Evolutionary conservation across 306 rosid genomes (phyloP).

Genomic region (Acacia acuminata): DNA sequence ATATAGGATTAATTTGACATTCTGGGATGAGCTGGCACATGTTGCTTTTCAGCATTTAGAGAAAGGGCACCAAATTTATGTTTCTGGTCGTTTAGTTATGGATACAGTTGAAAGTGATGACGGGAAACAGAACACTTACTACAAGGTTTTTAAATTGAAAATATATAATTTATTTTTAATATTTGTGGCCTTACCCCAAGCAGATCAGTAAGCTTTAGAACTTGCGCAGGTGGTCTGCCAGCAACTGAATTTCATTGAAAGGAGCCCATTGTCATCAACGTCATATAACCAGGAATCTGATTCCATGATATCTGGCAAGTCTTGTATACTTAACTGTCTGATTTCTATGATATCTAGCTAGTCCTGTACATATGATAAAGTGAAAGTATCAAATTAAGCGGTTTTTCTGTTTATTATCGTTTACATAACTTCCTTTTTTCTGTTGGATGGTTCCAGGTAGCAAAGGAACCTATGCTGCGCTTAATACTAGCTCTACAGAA

Average conservation of each 20-base stretch:
- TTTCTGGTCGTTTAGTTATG: conserved; percentile 73
- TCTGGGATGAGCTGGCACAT: conserved; percentile 90
- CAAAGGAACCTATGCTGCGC: conserved; percentile 44
- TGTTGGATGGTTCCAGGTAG: conserved; percentile 48
- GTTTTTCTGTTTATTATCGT: conserved; percentile 13
- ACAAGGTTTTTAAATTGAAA: conserved; percentile 57
- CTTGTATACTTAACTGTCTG: conserved; percentile 29
- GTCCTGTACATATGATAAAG: conserved; percentile 27
- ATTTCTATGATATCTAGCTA: conserved; percentile 34
- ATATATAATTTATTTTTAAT: neutral
- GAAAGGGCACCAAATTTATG: conserved; percentile 75
- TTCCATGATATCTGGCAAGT: conserved; percentile 42
- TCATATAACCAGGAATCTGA: conserved; percentile 52
- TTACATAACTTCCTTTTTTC: neutral
- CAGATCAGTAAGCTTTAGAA: conserved; percentile 25
- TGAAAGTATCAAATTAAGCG: conserved; percentile 4
- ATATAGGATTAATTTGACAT: conserved; percentile 71
- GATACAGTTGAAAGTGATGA: conserved; percentile 73
- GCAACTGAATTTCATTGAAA: conserved; percentile 83
- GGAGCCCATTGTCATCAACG: conserved; percentile 39
- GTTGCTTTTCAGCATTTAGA: conserved; percentile 76
- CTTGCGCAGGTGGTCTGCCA: conserved; percentile 71
- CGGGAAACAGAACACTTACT: conserved; percentile 80
- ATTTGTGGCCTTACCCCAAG: neutral
- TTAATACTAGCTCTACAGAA: conserved; percentile 54